Evolutionary conservation across 495 filamentous ascomycete genomes (phyloP).

Genomic region (Ascobolus immersus): DNA sequence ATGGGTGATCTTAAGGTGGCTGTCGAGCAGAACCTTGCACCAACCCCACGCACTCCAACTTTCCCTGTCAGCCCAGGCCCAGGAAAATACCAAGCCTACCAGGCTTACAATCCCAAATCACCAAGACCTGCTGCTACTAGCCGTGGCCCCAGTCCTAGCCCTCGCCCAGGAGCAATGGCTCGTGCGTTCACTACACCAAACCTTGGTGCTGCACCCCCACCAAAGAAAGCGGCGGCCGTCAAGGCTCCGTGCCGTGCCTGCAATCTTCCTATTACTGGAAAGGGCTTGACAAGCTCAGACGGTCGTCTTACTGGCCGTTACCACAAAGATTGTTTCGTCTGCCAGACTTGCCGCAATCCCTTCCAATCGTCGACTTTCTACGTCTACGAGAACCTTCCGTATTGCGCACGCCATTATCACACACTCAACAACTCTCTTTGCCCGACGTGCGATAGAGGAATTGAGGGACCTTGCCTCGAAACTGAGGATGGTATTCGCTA

Average conservation of each 20-base stretch:
- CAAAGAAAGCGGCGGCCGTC: conserved; percentile 14
- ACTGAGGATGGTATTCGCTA: conserved; percentile 54
- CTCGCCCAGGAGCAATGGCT: too few species aligned
- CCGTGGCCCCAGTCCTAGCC: too few species aligned
- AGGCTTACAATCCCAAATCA: too few species aligned
- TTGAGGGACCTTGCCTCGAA: conserved; percentile 89
- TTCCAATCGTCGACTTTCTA: conserved; percentile 85
- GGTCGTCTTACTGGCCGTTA: conserved; percentile 82
- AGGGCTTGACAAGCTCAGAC: conserved; percentile 80
- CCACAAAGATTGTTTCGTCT: conserved; percentile 84
- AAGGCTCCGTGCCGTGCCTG: conserved; percentile 74
- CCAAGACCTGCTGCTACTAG: too few species aligned
- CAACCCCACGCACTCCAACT: too few species aligned
- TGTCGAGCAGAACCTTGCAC: too few species aligned
- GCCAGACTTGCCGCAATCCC: conserved; percentile 52
- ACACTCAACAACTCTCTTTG: conserved; percentile 70
- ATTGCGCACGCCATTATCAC: conserved; percentile 85
- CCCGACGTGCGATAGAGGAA: conserved; percentile 49
- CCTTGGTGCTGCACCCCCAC: too few species aligned
- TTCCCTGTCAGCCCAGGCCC: too few species aligned
- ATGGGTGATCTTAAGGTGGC: too few species aligned
- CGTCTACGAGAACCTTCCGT: conserved; percentile 61
- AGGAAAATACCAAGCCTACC: too few species aligned
- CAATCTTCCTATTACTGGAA: conserved; percentile 50
- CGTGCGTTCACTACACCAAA: too few species aligned